Conservation (phyloP, 176 grass and related monocot species). For the Ensete ventricosum region DNA sequence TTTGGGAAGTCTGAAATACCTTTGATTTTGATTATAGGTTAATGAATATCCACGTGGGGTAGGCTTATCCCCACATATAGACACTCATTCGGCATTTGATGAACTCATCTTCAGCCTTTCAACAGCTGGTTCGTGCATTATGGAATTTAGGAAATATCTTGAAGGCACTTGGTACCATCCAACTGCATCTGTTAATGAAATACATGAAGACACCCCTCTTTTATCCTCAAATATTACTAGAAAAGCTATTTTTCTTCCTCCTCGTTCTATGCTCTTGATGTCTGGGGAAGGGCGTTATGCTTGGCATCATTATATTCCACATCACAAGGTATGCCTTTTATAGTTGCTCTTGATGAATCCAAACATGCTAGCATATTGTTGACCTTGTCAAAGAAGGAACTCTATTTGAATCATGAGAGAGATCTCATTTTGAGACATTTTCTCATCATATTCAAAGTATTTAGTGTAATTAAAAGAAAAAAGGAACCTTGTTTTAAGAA, state of each 20-base stretch:
- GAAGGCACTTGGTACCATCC: constrained; percentile 50
- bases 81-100: constrained; percentile 90
- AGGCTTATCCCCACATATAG: constrained; percentile 92
- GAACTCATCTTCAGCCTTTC: constrained; percentile 97
- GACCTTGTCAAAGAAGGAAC: not conserved
- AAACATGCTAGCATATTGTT: not conserved
- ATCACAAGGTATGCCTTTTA: constrained; percentile 72
- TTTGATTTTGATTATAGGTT: constrained; percentile 39
- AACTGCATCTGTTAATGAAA: constrained; percentile 25
- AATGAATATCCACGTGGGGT: constrained; percentile 93
- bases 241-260: constrained; percentile 75
- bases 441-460: not conserved
- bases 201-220: constrained; percentile 29
- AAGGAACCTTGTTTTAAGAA: too few relatives aligned
- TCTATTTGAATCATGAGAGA: too few relatives aligned
- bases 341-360: not conserved
- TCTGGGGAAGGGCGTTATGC: constrained; percentile 91
- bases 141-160: constrained; percentile 90
- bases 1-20: constrained; percentile 19
- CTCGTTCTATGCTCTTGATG: constrained; percentile 78
- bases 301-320: constrained; percentile 98
- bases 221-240: constrained; percentile 34
- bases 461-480: too few relatives aligned
- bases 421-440: not conserved
- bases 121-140: constrained; percentile 76